These are phyloP conservation scores for Fusarium multiceps DNA, from an alignment of 2,329 filamentous ascomycete genomes.

Conservation along the genomic window DNA sequence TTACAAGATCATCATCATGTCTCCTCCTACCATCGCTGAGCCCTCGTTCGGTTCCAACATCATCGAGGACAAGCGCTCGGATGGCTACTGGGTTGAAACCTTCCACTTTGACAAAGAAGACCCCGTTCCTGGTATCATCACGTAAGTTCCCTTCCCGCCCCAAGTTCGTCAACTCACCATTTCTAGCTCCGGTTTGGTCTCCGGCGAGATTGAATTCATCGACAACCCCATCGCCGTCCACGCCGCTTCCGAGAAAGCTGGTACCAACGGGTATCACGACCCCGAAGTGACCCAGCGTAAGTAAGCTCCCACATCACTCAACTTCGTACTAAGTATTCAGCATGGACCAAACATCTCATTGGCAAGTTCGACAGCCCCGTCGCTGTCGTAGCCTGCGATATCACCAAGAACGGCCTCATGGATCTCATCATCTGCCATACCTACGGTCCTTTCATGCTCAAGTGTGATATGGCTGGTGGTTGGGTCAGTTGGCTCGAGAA, in stretches of 20 bases:
- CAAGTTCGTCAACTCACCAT: too few species aligned
- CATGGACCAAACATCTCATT: neutral
- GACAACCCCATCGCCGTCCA: neutral
- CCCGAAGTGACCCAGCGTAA: neutral
- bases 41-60: neutral
- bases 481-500: conserved; percentile 3
- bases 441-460: neutral
- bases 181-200: neutral
- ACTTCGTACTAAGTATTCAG: neutral
- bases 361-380: conserved; percentile 2
- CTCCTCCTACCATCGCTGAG: neutral
- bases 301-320: neutral
- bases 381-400: neutral
- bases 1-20: neutral
- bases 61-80: neutral
- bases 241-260: neutral
- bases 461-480: neutral
- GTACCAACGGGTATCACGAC: neutral
- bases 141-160: neutral
- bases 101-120: neutral
- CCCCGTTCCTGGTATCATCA: neutral
- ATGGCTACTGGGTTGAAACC: neutral
- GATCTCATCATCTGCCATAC: neutral
- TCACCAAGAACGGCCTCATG: conserved; percentile 4
- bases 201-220: neutral